A percentile compares a stretch with the other conserved stretches of the same genome.
phyloP scores from a whole-genome alignment of 1,284 basidiomycete genomes.

The Tylopilus sp. region DNA sequence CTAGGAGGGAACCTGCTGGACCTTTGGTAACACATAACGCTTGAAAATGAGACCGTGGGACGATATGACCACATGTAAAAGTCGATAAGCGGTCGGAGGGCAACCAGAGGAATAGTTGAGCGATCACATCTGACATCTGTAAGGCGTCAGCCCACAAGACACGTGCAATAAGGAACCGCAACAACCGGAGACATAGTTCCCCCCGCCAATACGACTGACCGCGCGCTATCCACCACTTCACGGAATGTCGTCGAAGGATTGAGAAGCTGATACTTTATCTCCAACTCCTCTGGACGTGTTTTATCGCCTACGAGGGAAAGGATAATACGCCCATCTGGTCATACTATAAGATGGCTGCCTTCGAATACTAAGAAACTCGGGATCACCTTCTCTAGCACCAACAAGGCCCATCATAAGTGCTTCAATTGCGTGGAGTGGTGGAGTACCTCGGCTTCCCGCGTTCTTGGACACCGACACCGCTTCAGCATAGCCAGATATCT shows the following conservation, averaged over 20 bases:
- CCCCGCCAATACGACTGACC: conserved; percentile 85
- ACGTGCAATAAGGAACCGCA: conserved; percentile 15
- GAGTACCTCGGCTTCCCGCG: conserved; percentile 45
- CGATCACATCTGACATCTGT: conserved; percentile 84
- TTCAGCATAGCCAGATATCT: conserved; percentile 79
- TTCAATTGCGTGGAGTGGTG: conserved; percentile 82
- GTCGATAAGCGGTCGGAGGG: conserved; percentile 60
- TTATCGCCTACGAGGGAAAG: conserved; percentile 40
- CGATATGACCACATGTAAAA: conserved; percentile 92
- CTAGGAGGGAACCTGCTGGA: conserved; percentile 70
- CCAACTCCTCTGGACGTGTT: conserved; percentile 46
- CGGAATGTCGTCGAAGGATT: conserved; percentile 87
- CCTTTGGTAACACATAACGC: conserved; percentile 76
- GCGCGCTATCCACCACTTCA: conserved; percentile 74
- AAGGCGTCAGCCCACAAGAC: conserved; percentile 8
- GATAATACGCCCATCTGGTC: conserved; percentile 60
- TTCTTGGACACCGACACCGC: conserved; percentile 43
- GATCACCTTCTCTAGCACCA: conserved; percentile 70
- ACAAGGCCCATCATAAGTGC: conserved; percentile 80
- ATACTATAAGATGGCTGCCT: neutral
- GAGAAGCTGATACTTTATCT: conserved; percentile 89
- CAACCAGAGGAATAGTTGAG: conserved; percentile 76
- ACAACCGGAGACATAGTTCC: conserved; percentile 95
- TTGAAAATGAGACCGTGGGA: conserved; percentile 76
- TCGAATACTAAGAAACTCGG: neutral